A percentile compares a stretch with the other conserved stretches of the same genome.
Conservation (phyloP, 1,139 yeast species). For the Torulaspora pretoriensis region DNA sequence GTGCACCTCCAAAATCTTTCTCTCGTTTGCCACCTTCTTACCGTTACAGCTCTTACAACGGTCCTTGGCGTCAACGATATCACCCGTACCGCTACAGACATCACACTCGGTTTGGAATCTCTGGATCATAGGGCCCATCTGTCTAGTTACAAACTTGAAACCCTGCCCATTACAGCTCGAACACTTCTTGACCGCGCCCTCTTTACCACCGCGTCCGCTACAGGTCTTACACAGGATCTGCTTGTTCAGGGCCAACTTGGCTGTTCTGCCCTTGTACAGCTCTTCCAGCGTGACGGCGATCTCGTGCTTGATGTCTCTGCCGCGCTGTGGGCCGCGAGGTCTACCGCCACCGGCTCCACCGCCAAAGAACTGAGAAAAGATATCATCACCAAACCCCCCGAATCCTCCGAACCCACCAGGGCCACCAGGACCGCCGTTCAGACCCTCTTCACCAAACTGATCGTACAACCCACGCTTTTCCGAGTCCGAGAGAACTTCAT, state of each 20-base stretch:
- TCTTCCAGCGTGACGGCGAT: slow-evolving; percentile 86
- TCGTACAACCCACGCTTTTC: slow-evolving; percentile 89
- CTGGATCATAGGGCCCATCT: slow-evolving; percentile 99
- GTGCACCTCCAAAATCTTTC: slow-evolving; percentile 91
- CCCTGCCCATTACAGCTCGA: slow-evolving; percentile 85
- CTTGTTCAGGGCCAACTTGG: slow-evolving; percentile 90
- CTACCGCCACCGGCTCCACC: slow-evolving; percentile 56
- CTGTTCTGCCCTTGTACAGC: slow-evolving; percentile 88
- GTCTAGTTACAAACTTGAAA: slow-evolving; percentile 88
- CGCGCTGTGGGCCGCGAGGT: slow-evolving; percentile 82
- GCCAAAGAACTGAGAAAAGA: slow-evolving; percentile 90
- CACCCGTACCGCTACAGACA: slow-evolving; percentile 89
- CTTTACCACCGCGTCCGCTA: slow-evolving; percentile 96
- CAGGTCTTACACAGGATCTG: slow-evolving; percentile 83
- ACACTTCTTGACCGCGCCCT: slow-evolving; percentile 86
- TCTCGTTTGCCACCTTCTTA: slow-evolving; percentile 80
- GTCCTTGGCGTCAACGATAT: slow-evolving; percentile 80
- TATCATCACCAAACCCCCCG: slow-evolving; percentile 69
- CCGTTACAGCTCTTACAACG: slow-evolving; percentile 86
- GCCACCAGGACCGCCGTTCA: slow-evolving; percentile 64
- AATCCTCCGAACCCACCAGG: slow-evolving; percentile 41
- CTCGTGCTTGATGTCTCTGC: slow-evolving; percentile 88
- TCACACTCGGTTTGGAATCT: slow-evolving; percentile 96
- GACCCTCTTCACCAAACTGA: slow-evolving; percentile 88
- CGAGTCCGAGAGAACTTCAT: slow-evolving; percentile 79